Evolutionary conservation across 345 rosid species (phyloP), one percentile per base, ranked within the genome.

Genomic region (Rhodamnia rubescens): DNA sequence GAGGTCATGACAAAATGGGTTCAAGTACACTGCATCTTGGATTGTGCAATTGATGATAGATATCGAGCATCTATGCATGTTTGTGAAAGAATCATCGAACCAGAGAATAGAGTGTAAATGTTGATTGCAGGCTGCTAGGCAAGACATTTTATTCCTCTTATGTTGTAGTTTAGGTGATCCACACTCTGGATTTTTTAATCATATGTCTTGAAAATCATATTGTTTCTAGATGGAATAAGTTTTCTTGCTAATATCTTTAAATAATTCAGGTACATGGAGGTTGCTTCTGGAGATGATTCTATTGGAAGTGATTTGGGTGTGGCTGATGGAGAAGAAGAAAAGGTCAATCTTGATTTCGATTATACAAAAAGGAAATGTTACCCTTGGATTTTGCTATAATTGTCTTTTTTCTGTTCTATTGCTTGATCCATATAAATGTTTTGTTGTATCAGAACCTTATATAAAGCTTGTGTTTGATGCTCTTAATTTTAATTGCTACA

Each of bases 241-340:
- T 85, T 24, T 47, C 55, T 13, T 57, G 58, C 29, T 86, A 53
- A 14, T n/a, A 51, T 42, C 53, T 69, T 86, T 84, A 51, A 24
- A 52, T 87, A 81, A 69, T 85, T 54, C 92, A 97, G 98, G 86
- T 95, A 89, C 90, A 88, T 89, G 53, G 99, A 95, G 82, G 83
- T 86, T 84, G 93, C 96, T 29, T 91, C 97, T 29, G 95, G 90
- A 36, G 94, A 87, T 84, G 92, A 92, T 83, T 85, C 94, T 81
- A 89, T 22, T 82, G 75, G 88, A 88, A 92, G 91, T 86, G 94
- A 90, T 84, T 87, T 44, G 50, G 90, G 89, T 85, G 83, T 29
- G 47, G 58, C 88, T 27, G 88, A 91, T 87, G 91, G 64, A 86
- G 90, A 85, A 87, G 94, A 90, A 85, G 88, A 87, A 86, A 90